phyloP scores from a whole-genome alignment of 2,329 filamentous ascomycete species.

The Penicillium nordicum region DNA sequence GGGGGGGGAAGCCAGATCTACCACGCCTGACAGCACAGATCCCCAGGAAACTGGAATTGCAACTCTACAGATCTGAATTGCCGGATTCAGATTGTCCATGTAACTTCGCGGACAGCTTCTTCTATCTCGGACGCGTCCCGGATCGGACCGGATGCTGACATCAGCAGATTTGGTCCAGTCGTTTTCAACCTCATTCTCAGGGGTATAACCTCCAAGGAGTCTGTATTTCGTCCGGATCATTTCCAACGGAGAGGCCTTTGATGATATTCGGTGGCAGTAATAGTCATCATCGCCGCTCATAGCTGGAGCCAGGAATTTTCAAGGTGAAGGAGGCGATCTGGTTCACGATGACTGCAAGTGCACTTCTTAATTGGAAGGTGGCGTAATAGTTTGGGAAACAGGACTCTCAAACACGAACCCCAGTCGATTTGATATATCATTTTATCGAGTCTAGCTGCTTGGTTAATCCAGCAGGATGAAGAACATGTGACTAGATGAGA shows the following conservation, averaged over 20 bases:
- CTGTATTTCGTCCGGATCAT: neutral
- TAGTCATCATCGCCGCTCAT: neutral
- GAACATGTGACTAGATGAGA: slow-evolving; percentile 18
- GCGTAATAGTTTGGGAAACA: neutral
- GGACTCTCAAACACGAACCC: slow-evolving; percentile 11
- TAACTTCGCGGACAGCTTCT: neutral
- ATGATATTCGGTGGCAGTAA: neutral
- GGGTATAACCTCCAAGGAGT: neutral
- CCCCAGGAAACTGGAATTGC: neutral
- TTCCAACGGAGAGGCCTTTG: slow-evolving; percentile 7
- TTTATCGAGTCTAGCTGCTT: slow-evolving; percentile 17
- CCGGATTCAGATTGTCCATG: neutral
- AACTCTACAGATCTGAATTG: neutral
- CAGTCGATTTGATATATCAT: slow-evolving; percentile 1
- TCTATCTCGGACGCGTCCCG: neutral
- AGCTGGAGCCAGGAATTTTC: neutral
- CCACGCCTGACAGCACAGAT: neutral
- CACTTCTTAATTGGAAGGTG: neutral
- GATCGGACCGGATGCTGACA: slow-evolving; percentile 1
- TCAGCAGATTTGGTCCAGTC: neutral
- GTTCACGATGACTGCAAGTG: neutral
- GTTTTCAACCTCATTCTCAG: neutral
- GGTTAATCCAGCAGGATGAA: slow-evolving; percentile 15
- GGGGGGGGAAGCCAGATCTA: neutral
- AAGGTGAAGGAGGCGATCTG: neutral